phyloP scores from a whole-genome alignment of 2,329 filamentous ascomycete genomes.

The Alternaria arbusti region DNA sequence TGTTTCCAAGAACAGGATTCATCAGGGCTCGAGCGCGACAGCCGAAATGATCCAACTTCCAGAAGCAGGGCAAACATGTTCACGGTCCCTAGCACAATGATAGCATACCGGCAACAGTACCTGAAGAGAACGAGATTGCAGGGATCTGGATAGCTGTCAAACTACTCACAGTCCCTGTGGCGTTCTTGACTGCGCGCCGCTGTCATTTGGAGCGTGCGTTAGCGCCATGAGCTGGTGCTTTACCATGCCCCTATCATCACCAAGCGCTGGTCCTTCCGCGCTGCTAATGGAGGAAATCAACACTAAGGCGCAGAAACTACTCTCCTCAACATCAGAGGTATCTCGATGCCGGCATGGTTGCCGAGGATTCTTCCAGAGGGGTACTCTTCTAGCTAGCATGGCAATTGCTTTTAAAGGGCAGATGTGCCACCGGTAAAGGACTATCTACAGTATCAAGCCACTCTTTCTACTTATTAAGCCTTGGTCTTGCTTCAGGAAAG shows the following conservation, averaged over 20 bases:
- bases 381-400: not conserved
- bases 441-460: not conserved
- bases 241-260: not conserved
- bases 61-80: not conserved
- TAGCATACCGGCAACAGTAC: not conserved
- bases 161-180: not conserved
- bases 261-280: not conserved
- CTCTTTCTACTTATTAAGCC: not conserved
- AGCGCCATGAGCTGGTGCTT: not conserved
- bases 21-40: not conserved
- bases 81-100: not conserved
- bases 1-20: not conserved
- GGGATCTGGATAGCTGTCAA: not conserved
- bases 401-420: not conserved
- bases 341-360: not conserved
- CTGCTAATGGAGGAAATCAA: slow-evolving; percentile 2
- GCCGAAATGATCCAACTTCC: not conserved
- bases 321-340: not conserved
- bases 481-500: not conserved
- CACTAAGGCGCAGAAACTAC: not conserved
- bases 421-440: not conserved
- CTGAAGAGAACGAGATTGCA: not conserved
- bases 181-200: not conserved
- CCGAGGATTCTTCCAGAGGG: not conserved
- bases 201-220: not conserved